Evolutionary conservation across 2,329 filamentous ascomycete species (phyloP), one percentile per base, ranked within the genome.

Genomic region (Colletotrichum shisoi): DNA sequence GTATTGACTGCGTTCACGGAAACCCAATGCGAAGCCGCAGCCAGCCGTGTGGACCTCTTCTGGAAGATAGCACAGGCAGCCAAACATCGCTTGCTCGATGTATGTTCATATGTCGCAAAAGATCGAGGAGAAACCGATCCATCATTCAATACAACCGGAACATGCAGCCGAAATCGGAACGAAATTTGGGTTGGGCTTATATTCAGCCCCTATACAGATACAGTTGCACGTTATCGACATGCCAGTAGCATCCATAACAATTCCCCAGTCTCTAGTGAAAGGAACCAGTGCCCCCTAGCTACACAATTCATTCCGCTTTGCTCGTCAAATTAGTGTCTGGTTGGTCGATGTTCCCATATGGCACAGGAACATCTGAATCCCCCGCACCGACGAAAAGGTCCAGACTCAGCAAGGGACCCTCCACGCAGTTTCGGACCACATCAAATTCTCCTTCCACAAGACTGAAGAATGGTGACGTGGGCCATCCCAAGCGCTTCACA

Each of bases 401-500:
- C 64, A 69, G 67, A 68, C 67, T 68, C 39, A 31, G 67, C 67
- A 69, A 68, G 67, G 67, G 67, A 59, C 67, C 67, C 59, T 69
- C 67, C 58, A 64, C 64, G 59, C 67, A 69, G 40, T 69, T 69
- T 69, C 67, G 56, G 51, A 31, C 40, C 58, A 42, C 27, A 42
- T 40, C 39, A 24, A 17, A 7, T 45, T 39, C 17, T 17, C 48
- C 24, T 24, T 24, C 37, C 19, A 37, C 11, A 27, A 27, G 19
- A 17, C 24, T 4, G 19, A 24, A 53, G n/a, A 11, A 57, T 61
- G 5, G 17, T 31, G 21, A 46, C 52, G 34, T 31, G 21, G 42
- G 21, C 31, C 52, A 57, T 67, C 66, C 72, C 68, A 63, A 63
- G 69, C 67, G 72, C 62, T 71, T 74, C 72, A 72, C 57, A 46